Evolutionary conservation across 1,139 yeast genomes (phyloP), one percentile per base, ranked within the genome.

Genomic region (Kodamaea anthophila): DNA sequence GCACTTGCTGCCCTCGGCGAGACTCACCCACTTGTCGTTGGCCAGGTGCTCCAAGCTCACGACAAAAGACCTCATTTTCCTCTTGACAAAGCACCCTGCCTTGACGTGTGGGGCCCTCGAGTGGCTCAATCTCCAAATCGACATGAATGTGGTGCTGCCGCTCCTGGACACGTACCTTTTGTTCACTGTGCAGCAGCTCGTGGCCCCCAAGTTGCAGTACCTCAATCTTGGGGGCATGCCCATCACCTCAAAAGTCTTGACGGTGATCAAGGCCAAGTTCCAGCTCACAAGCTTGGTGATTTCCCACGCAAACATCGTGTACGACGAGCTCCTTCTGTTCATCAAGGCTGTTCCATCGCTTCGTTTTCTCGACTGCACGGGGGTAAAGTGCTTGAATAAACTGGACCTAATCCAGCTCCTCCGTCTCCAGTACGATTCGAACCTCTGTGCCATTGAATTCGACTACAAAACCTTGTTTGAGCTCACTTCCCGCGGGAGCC

Each of bases 71-170:
- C 58, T 86, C 30, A 70, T 84, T 42, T 74, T 76, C 44, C 82
- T 86, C 47, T 65, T 87, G 41, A 68, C 79, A 3, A 68, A 73
- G 37, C 93, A 85, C 55, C 88, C 91, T 1, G 71, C 91, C 0
- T 74, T 82, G 2, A 59, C 68, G 13, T 55, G 61, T 31, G 70
- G 67, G 18, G 62, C 74, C 15, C 60, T 86, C 29, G 66, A 69
- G 35, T 86, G 96, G 95, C 67, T 86, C 20, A 84, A 78, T 44
- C 59, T 86, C 31, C 85, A 82, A 52, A 77, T 77, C 37, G 91
- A 83, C 47, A 67, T 78, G 34, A 68, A 84, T 42, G 77, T 80
- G 30, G 76, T 75, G 5, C 67, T 80, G 9, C 77, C 82, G 2
- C 65, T 79, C 43, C 72, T 68, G 21, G 75, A 74, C 30, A 68